Evolutionary conservation across 2,329 filamentous ascomycete genomes (phyloP).

Genomic region (Calonectria pseudoturangicola): DNA sequence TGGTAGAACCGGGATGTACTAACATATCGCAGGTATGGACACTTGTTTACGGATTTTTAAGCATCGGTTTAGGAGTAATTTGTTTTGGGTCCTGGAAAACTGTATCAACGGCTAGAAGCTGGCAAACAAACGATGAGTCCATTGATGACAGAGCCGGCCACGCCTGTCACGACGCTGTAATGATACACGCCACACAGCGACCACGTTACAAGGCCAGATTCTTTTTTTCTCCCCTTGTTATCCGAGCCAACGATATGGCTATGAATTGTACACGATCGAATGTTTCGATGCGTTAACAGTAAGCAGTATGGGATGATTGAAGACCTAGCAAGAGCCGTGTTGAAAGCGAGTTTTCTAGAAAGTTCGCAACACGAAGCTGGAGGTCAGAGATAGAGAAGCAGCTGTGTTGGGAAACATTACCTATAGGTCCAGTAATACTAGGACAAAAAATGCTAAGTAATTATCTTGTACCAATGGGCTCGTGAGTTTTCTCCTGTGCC

Average conservation of each 20-base stretch:
- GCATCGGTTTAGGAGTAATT: conserved; percentile 40
- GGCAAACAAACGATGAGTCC: conserved; percentile 26
- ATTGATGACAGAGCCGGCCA: conserved; percentile 18
- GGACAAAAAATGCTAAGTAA: conserved; percentile 18
- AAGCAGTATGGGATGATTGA: conserved; percentile 11
- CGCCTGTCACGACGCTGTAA: conserved; percentile 8
- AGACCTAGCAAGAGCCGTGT: conserved; percentile 5
- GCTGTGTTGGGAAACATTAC: conserved; percentile 44
- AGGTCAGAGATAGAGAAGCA: conserved; percentile 42
- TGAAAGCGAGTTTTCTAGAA: neutral
- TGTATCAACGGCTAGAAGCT: conserved; percentile 40
- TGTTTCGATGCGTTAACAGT: conserved; percentile 9
- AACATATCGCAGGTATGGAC: conserved; percentile 74
- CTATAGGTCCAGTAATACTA: conserved; percentile 32
- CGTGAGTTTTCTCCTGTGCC: neutral
- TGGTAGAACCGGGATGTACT: conserved; percentile 31
- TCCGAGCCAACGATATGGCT: neutral
- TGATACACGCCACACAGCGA: conserved; percentile 1
- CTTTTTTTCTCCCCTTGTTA: neutral
- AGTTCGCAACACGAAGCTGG: conserved; percentile 20
- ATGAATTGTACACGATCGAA: conserved; percentile 19
- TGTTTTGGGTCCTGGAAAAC: conserved; percentile 45
- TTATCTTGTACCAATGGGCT: conserved; percentile 3
- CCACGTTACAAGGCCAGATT: neutral
- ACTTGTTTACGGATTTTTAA: conserved; percentile 86